Conservation (phyloP, 75 land plant genomes). For the Pinus tabuliformis region DNA sequence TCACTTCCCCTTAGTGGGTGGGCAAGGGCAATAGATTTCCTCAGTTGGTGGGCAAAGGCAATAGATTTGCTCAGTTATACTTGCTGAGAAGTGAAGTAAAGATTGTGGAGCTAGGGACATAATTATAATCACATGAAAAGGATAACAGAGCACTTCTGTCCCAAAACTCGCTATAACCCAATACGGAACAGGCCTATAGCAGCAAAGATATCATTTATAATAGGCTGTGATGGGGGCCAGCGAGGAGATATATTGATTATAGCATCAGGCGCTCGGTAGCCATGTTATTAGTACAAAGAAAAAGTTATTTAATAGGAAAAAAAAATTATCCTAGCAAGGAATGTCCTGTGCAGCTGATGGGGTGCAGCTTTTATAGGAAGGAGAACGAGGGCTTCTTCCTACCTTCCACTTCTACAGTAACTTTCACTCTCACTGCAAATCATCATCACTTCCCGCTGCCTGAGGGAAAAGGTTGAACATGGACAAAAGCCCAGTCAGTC, state of each 20-base stretch:
- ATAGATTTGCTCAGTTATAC: slow-evolving; percentile 4
- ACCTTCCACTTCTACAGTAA: slow-evolving; percentile 5
- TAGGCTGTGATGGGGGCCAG: slow-evolving; percentile 5
- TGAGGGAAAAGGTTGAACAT: neutral
- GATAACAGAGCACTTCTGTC: slow-evolving; percentile 5
- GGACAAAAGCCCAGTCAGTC: slow-evolving; percentile 5
- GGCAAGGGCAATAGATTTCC: neutral
- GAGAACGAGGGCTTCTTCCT: neutral
- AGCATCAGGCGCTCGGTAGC: slow-evolving; percentile 5
- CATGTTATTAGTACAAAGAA: slow-evolving; percentile 5
- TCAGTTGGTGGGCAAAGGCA: neutral
- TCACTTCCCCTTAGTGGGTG: too few species aligned
- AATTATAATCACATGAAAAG: slow-evolving; percentile 3
- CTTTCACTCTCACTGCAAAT: neutral
- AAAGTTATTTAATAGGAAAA: neutral
- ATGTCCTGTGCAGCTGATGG: slow-evolving; percentile 1
- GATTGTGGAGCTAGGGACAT: slow-evolving; percentile 5
- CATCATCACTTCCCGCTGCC: neutral
- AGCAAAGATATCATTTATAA: slow-evolving; percentile 2
- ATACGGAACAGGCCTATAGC: neutral
- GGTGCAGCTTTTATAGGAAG: neutral
- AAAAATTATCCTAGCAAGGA: neutral
- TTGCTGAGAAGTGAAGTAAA: slow-evolving; percentile 11
- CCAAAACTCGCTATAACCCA: neutral
- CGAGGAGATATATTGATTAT: neutral